Base-by-base conservation (phyloP, 495 filamentous ascomycete species). In the Penicillium turbatum region DNA sequence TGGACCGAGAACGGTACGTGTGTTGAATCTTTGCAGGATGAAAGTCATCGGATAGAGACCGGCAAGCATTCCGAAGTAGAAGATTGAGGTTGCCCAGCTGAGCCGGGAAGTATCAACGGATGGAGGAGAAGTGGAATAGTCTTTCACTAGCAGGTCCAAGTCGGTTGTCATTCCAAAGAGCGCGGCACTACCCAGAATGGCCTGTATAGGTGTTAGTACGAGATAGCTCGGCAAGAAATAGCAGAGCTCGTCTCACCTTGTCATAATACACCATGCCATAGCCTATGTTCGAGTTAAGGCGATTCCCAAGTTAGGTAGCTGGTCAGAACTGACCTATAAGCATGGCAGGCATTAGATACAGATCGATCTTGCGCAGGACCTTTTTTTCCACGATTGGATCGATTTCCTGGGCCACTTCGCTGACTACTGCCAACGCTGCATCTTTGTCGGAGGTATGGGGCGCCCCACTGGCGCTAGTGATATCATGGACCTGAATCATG, bases 211-310 rank as follows among this genome's bases (percentile, higher is more conserved):
- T 7, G 12, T 58, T 50, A 53, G 30, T n/a, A 36, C 8, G n/a
- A 39, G 9, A 48, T 34, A 17, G n/a, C 13, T 27, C 9, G 3
- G n/a, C 41, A n/a, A 30, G 16, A 30, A 16, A 38, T 11, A 9
- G 11, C 2, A 21, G 7, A 40, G 35, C 13, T 3, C 2, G 30
- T 42, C 59, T n/a, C 53, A 79, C 82, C 65, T 89, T 90, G 66
- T 90, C 87, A 61, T 87, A 89, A 65, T 89, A 90, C 6, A 89
- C 85, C 42, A 90, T 73, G 10, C 86, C 86, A 71, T 89, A 83
- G 2, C 79, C 72, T 76, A 52, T 31, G n/a, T 4, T 29, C 6
- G 7, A 30, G 21, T 26, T 36, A 43, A 38, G 4, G 4, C 21
- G 36, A 26, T 9, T n/a, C 21, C 29, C n/a, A 7, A 9, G 37